Evolutionary conservation across 306 rosid genomes (phyloP).

Genomic region (Acmispon strigosus): DNA sequence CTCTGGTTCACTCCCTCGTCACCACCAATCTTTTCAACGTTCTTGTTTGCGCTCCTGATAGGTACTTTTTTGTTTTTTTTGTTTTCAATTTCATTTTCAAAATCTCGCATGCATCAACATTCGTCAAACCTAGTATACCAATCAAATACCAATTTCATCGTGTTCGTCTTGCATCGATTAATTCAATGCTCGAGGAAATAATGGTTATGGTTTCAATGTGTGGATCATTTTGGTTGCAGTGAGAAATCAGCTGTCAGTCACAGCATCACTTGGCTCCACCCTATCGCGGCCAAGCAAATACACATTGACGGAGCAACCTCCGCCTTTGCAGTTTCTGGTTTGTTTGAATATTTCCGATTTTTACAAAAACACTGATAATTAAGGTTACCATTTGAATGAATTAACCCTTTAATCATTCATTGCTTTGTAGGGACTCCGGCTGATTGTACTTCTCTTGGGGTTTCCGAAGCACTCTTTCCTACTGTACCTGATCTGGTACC

Average conservation of each 20-base stretch:
- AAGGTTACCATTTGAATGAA: too few species aligned
- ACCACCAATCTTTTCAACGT: conserved; percentile 49
- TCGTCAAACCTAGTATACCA: too few species aligned
- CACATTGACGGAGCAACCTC: conserved; percentile 51
- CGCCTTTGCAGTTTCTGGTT: conserved; percentile 74
- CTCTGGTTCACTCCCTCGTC: conserved; percentile 71
- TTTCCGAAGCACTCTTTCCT: conserved; percentile 71
- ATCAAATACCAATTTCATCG: too few species aligned
- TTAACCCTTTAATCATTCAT: background rate
- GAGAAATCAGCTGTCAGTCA: conserved; percentile 86
- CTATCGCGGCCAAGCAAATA: conserved; percentile 55
- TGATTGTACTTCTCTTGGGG: conserved; percentile 82
- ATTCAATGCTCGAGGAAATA: too few species aligned
- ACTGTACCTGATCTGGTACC: conserved; percentile 63
- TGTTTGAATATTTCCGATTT: background rate
- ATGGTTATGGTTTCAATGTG: too few species aligned
- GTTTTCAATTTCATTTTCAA: background rate
- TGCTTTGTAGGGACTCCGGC: conserved; percentile 77
- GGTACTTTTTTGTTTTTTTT: too few species aligned
- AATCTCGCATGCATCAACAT: too few species aligned
- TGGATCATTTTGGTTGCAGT: conserved; percentile 29
- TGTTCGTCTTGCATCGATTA: too few species aligned
- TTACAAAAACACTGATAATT: too few species aligned
- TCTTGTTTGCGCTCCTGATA: conserved; percentile 85
- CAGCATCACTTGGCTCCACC: conserved; percentile 67